Base-by-base conservation (phyloP, 768 basidiomycete species). In the Tephrocybe rancida region DNA sequence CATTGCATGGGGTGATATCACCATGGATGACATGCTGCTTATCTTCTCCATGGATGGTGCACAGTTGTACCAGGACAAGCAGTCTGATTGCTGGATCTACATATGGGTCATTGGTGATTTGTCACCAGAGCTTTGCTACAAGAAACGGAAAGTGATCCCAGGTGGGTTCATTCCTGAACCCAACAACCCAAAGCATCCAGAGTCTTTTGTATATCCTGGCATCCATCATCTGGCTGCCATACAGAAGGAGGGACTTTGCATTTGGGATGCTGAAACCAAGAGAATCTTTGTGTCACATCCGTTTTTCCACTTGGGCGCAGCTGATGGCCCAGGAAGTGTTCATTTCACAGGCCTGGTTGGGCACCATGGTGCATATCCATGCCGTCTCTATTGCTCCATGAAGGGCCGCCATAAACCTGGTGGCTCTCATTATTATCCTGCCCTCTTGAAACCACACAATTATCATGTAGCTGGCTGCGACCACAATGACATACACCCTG, bases 41-140 rank as follows among this genome's bases (percentile, higher is more conserved):
- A 41, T 67, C 25, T 32, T 68, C 4, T 71, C 69, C 0, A 54
- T 67, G 5, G 71, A 73, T 56, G 67, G 73, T 10, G 65, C 67
- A 0, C 73, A 74, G 44, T 60, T 74, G 0, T 72, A 70, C 42
- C 44, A 48, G 6, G 59, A 59, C 44, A 72, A 73, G 56, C 70
- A n/a, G n/a, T n/a, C n/a, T n/a, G n/a, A n/a, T n/a, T n/a, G n/a
- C n/a, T n/a, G n/a, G n/a, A n/a, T n/a, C 0, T 59, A 50, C 34
- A 66, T 72, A 11, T 73, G 71, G 69, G 46, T 70, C 9, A 47
- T 72, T n/a, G 34, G 9, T 45, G 44, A 51, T 18, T 26, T 41
- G 11, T 9, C 21, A 11, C 49, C 49, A 11, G 41, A 51, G 11
- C 35, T 30, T 27, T 25, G 39, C 22, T 51, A 51, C 53, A 66